Evolutionary conservation across 2,329 filamentous ascomycete species (phyloP), one percentile per base, ranked within the genome.

Genomic region (Aspergillus brasiliensis): DNA sequence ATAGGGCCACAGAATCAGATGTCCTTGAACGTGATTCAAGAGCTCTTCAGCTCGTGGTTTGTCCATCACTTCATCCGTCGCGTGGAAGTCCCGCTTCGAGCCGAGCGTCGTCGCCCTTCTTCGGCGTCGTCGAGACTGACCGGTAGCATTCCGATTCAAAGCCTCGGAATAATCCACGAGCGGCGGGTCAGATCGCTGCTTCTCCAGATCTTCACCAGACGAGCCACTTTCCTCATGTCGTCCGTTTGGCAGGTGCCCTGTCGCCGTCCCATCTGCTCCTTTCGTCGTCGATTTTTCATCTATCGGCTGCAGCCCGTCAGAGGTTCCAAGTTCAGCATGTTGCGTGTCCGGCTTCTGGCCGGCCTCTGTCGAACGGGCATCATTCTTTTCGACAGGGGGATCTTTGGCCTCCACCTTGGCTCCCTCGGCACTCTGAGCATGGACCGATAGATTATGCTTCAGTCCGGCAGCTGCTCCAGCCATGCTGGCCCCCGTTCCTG

Each of bases 1-100:
- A 76, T 98, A 97, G 5, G 95, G 95, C 82, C 96, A 99, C 64
- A 91, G 81, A 25, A 99, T 93, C 55, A 99, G 76, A 73, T 93
- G 88, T 1, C 95, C 95, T 75, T 98, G 94, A 25, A 95, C 85
- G 79, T 95, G 80, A 64, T 86, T 85, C 66, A 97, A 81, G 66
- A 98, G 78, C 67, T 91, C 89, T 73, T 96, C 93, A 1, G 92
- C 91, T 66, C 96, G 91, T 5, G 84, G 83, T 57, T 86, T 86
- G 27, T 85, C 83, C 56, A 97, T 82, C 65, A 97, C 80, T 54
- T 96, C 92, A 62, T 97, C 93, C 1, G 83, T 79, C 13, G 84
- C 79, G 63, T 75, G 77, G 64, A 82, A 80, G 21, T 81, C 80
- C 21, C 77, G 71, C 64, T 76, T 77, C n/a, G 78, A 81, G 44